A percentile compares a stretch with the other conserved stretches of the same genome.
Evolutionary conservation across 805 yeast species (phyloP).

Genomic region (Schizosaccharomyces osmophilus): DNA sequence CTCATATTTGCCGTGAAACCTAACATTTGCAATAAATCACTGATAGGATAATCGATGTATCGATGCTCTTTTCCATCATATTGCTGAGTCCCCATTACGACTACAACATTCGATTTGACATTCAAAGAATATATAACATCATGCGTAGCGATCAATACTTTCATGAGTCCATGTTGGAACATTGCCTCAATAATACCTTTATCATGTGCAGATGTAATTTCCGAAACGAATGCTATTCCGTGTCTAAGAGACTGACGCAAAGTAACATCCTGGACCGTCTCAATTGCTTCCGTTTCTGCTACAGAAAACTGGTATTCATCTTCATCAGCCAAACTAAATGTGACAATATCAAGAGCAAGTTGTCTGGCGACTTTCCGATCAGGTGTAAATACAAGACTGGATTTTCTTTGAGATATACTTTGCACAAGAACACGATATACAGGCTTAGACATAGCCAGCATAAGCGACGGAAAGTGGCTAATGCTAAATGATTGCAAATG

Average conservation of each 20-base stretch:
- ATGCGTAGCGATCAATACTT: slow-evolving; percentile 34
- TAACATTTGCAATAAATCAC: slow-evolving; percentile 13
- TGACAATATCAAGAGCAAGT: slow-evolving; percentile 23
- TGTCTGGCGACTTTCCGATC: slow-evolving; percentile 30
- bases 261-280: slow-evolving; percentile 23
- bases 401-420: slow-evolving; percentile 11
- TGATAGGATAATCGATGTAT: slow-evolving; percentile 38
- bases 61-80: slow-evolving; percentile 56
- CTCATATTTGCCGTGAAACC: slow-evolving; percentile 7
- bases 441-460: slow-evolving; percentile 27
- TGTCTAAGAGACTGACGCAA: slow-evolving; percentile 21
- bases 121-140: slow-evolving; percentile 24
- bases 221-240: slow-evolving; percentile 45
- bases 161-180: slow-evolving; percentile 25
- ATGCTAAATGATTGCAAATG: slow-evolving; percentile 24
- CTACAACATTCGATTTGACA: slow-evolving; percentile 31
- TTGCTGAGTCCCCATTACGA: slow-evolving; percentile 45
- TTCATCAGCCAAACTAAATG: slow-evolving; percentile 14
- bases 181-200: slow-evolving; percentile 28
- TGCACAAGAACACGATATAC: slow-evolving; percentile 20
- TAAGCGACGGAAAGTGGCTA: slow-evolving; percentile 27
- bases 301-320: slow-evolving; percentile 19
- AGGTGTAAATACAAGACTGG: slow-evolving; percentile 32
- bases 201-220: slow-evolving; percentile 33
- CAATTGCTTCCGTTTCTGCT: slow-evolving; percentile 18